These are phyloP conservation scores for Pleurotus eryngii DNA, from an alignment of 768 basidiomycete species.

Conservation along the genomic window DNA sequence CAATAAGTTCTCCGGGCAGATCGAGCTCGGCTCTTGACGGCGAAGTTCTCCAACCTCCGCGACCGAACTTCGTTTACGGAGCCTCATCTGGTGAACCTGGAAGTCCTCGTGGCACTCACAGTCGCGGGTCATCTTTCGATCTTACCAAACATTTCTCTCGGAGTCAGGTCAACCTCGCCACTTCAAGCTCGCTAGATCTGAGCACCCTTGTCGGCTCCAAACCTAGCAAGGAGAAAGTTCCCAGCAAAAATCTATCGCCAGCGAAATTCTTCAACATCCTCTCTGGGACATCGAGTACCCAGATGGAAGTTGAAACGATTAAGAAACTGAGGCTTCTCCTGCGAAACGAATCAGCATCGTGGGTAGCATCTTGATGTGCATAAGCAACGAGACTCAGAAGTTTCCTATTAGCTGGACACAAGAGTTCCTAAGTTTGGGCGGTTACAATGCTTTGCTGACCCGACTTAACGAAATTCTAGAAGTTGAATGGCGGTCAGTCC, in stretches of 20 bases:
- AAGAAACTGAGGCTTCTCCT: conserved; percentile 87
- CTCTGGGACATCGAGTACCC: conserved; percentile 60
- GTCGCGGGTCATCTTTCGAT: conserved; percentile 63
- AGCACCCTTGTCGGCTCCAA: conserved; percentile 33
- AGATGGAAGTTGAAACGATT: conserved; percentile 80
- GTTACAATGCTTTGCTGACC: conserved; percentile 81
- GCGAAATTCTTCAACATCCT: conserved; percentile 67
- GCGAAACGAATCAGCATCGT: conserved; percentile 90
- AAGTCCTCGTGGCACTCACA: conserved; percentile 40
- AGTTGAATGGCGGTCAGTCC: conserved; percentile 91
- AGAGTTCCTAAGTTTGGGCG: conserved; percentile 78
- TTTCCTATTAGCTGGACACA: conserved; percentile 72
- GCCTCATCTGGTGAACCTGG: conserved; percentile 30
- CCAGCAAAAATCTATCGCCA: conserved; percentile 55
- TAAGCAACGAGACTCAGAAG: not conserved
- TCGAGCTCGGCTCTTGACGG: conserved; percentile 33
- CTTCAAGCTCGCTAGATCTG: conserved; percentile 41
- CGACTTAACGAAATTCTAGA: conserved; percentile 89
- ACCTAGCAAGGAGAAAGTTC: conserved; percentile 48
- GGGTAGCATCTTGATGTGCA: conserved; percentile 11
- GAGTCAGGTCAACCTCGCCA: conserved; percentile 44
- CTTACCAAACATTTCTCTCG: conserved; percentile 47
- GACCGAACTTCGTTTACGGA: conserved; percentile 33
- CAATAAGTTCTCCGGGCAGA: conserved; percentile 54
- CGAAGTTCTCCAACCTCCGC: conserved; percentile 37